phyloP scores from a whole-genome alignment of 2,329 filamentous ascomycete species.

The Talaromyces islandicus region DNA sequence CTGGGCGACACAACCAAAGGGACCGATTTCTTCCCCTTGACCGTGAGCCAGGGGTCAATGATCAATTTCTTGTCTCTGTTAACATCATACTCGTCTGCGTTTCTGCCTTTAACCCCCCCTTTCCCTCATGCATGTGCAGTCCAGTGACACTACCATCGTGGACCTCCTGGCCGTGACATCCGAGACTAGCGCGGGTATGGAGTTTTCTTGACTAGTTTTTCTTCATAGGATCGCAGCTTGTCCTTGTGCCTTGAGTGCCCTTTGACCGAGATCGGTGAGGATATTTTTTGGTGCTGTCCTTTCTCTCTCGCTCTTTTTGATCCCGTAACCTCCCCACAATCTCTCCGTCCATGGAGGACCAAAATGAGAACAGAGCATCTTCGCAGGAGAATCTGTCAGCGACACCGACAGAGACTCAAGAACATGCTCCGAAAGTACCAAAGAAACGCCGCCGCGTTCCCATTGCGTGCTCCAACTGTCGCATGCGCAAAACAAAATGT shows the following conservation, averaged over 20 bases:
- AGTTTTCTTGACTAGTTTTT: neutral
- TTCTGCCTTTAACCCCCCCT: neutral
- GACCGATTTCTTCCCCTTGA: neutral
- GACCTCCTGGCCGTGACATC: neutral
- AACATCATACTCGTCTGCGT: neutral
- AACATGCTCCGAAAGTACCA: slow-evolving; percentile 3
- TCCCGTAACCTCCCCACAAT: neutral
- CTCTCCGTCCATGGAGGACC: slow-evolving; percentile 1
- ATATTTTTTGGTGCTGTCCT: neutral
- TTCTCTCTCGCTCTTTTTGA: neutral
- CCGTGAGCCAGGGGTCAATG: neutral
- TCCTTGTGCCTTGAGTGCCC: neutral
- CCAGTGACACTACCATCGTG: neutral
- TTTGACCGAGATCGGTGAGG: neutral
- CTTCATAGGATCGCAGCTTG: neutral
- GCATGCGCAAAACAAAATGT: slow-evolving; percentile 12
- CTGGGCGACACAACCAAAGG: neutral
- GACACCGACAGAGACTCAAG: neutral
- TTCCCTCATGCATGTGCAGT: neutral
- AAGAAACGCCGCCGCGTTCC: slow-evolving; percentile 10
- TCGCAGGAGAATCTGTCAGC: slow-evolving; percentile 2
- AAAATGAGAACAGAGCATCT: neutral
- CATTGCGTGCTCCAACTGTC: slow-evolving; percentile 10
- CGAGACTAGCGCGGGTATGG: neutral
- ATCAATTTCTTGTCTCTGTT: neutral